Base-by-base conservation (phyloP, 1,284 basidiomycete species). In the Moesziomyces globuligerus region DNA sequence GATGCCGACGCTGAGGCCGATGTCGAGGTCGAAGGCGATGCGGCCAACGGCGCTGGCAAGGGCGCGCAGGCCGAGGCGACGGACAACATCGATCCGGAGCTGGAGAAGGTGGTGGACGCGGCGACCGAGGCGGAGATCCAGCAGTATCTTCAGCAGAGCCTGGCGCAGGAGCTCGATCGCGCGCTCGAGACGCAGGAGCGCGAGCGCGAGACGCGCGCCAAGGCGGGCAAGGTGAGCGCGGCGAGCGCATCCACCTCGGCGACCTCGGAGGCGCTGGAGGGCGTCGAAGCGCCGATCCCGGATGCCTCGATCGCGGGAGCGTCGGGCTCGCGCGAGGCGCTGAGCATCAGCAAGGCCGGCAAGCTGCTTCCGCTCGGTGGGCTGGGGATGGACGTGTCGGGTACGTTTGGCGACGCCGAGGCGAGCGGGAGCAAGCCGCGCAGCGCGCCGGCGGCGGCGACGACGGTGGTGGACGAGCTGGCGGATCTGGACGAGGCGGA, bases 401-500 rank as follows among this genome's bases (percentile, higher is more conserved):
- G 60, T 46, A 53, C 67, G 1, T 52, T 70, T 15, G 55, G 59
- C 13, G 52, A 54, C 23, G n/a, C 40, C 8, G 25, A 11, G 23
- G 29, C 29, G 13, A 26, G 25, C n/a, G 13, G n/a, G 13, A 36
- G 17, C 10, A 54, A 40, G 21, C 52, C 26, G 20, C 39, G 45
- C 32, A 66, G 56, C 25, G 29, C 59, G 15, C 51, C 43, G n/a
- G 38, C 44, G 24, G 48, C 41, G 3, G 54, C 43, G n/a, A 36
- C 44, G 24, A 47, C 41, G 3, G 54, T 3, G 29, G 29, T 62
- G 13, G 78, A 78, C 23, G 72, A 71, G 11, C 59, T 81, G 13
- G 60, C 64, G 8, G 78, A 71, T 20, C 46, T 98, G 24, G 91
- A 98, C 83, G 96, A 98, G 76, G 92, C 90, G 7, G 96, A 99